These are phyloP conservation scores for Aureobasidium sp. DNA, from an alignment of 2,329 filamentous ascomycete species.

Conservation along the genomic window DNA sequence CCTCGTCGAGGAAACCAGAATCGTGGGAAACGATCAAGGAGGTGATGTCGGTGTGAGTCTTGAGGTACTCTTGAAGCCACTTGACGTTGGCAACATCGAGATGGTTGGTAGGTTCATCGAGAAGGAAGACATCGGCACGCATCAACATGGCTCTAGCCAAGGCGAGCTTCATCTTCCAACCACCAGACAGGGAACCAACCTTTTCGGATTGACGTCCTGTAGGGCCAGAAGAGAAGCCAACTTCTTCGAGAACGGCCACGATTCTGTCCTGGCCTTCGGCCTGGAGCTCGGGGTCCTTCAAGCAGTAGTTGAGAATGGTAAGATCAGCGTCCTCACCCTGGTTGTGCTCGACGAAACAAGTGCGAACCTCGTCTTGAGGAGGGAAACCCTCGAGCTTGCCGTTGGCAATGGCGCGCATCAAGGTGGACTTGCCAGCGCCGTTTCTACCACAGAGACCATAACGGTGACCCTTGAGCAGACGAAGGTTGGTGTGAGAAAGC, in stretches of 20 bases:
- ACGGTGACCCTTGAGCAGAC: constrained; percentile 89
- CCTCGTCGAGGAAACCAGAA: constrained; percentile 91
- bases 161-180: constrained; percentile 99
- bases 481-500: constrained; percentile 89
- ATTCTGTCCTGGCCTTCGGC: constrained; percentile 75
- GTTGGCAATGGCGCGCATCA: constrained; percentile 93
- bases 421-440: constrained; percentile 95
- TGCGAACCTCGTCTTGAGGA: constrained; percentile 81
- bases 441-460: constrained; percentile 97
- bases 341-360: constrained; percentile 98
- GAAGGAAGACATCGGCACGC: constrained; percentile 88
- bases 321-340: constrained; percentile 96
- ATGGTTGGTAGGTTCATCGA: constrained; percentile 99
- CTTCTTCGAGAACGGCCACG: constrained; percentile 74
- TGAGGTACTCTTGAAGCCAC: constrained; percentile 93
- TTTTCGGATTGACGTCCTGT: constrained; percentile 82
- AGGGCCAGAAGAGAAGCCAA: constrained; percentile 86
- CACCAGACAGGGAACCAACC: constrained; percentile 90
- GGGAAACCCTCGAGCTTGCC: constrained; percentile 98
- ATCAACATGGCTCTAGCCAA: constrained; percentile 94
- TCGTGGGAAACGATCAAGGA: constrained; percentile 98
- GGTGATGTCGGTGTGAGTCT: constrained; percentile 92
- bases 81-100: constrained; percentile 93
- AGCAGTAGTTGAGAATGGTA: constrained; percentile 87
- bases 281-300: constrained; percentile 80